Conservation (phyloP, 2,329 filamentous ascomycete species). For the Colletotrichum filicis region DNA sequence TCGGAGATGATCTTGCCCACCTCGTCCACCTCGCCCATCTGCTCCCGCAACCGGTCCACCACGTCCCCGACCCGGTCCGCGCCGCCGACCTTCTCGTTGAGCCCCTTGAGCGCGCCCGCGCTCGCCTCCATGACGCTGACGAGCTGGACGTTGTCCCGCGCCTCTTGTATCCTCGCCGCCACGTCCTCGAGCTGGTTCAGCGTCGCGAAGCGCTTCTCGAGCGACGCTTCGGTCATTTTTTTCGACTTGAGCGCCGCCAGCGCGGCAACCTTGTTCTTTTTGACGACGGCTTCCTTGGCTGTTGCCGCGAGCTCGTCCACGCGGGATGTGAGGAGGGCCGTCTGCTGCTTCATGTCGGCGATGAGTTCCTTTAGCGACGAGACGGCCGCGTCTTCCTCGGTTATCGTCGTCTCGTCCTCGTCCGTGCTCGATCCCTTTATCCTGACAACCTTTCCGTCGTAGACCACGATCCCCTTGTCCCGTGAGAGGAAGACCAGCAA, state of each 20-base stretch:
- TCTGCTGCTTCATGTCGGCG: constrained; percentile 78
- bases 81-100: constrained; percentile 84
- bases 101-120: constrained; percentile 73
- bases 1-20: constrained; percentile 82
- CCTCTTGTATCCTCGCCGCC: constrained; percentile 85
- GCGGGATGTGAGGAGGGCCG: constrained; percentile 72
- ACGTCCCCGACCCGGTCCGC: constrained; percentile 80
- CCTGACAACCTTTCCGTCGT: constrained; percentile 78
- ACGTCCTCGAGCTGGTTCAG: constrained; percentile 86
- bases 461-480: constrained; percentile 69
- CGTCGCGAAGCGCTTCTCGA: constrained; percentile 77
- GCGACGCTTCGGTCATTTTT: constrained; percentile 80
- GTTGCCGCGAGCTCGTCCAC: constrained; percentile 71
- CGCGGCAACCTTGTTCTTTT: constrained; percentile 80
- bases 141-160: constrained; percentile 84
- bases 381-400: constrained; percentile 82
- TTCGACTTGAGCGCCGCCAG: constrained; percentile 83
- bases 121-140: constrained; percentile 86
- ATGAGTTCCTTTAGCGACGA: constrained; percentile 86
- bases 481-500: constrained; percentile 76
- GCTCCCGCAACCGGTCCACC: constrained; percentile 78
- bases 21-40: constrained; percentile 87
- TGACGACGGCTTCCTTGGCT: constrained; percentile 76
- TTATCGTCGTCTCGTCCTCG: constrained; percentile 64
- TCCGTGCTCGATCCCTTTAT: constrained; percentile 66